These are phyloP conservation scores for Candida sojae DNA, from an alignment of 1,139 yeast genomes.

Conservation along the genomic window DNA sequence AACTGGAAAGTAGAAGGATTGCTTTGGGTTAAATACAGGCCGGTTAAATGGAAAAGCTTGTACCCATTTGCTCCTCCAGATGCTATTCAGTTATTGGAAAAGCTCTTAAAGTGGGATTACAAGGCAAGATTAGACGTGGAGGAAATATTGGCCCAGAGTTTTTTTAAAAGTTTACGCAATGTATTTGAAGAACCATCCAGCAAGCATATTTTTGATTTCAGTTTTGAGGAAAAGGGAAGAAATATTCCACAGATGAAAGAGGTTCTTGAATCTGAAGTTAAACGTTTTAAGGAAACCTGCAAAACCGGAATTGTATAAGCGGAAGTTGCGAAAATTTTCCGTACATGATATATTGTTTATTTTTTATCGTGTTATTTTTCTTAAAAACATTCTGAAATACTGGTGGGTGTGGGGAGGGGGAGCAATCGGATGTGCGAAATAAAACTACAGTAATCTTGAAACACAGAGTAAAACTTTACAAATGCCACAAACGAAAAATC, in stretches of 20 bases:
- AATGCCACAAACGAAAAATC: not conserved
- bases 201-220: slow-evolving; percentile 54
- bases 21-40: slow-evolving; percentile 18
- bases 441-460: not conserved
- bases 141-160: slow-evolving; percentile 54
- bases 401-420: not conserved
- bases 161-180: slow-evolving; percentile 50
- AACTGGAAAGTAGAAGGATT: slow-evolving; percentile 28
- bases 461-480: too few relatives aligned
- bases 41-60: slow-evolving; percentile 48
- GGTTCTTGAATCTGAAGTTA: slow-evolving; percentile 49
- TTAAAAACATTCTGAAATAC: too few relatives aligned
- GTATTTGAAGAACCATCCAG: slow-evolving; percentile 51
- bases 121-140: slow-evolving; percentile 46
- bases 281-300: slow-evolving; percentile 23
- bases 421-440: not conserved
- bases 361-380: not conserved
- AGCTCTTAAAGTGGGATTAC: slow-evolving; percentile 65
- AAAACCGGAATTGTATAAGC: slow-evolving; percentile 7
- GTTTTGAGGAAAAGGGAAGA: slow-evolving; percentile 51
- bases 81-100: slow-evolving; percentile 47
- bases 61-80: slow-evolving; percentile 59
- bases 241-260: slow-evolving; percentile 42
- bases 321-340: not conserved
- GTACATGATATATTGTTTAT: not conserved